Base-by-base conservation (phyloP, 345 rosid genomes). In the Jatropha curcas region DNA sequence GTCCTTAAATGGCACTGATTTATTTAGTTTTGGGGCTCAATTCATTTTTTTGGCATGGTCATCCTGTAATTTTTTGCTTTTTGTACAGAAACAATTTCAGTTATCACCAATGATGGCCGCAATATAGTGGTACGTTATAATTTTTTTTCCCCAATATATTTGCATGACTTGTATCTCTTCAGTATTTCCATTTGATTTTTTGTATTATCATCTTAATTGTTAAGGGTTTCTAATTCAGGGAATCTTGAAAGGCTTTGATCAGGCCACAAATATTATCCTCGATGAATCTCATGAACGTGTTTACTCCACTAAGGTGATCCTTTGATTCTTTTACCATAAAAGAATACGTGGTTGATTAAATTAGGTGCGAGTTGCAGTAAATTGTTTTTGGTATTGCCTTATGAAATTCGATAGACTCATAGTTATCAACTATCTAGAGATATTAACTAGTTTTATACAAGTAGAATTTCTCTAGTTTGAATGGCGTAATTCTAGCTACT, bases 231-330 rank as follows among this genome's bases (percentile, higher is more conserved):
- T 58, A 45, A 67, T 76, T 50, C 77, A 94, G 97, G 97, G 97
- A 39, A 43, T 86, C 65, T 77, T 92, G 60, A 90, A 87, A 82
- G 97, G 97, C 52, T 92, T 94, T 75, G 97, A 92, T 79, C 98
- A 90, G 81, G 97, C 97, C 70, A 89, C 97, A 30, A 87, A 94
- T 83, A 86, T 90, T 53, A 92, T 92, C 75, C 89, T 92, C 4
- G 98, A 94, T 74, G 97, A 92, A 81, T 88, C 95, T 81, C 97
- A 94, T 72, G 95, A 90, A 50, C 97, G 97, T 22, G 97, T 92
- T 55, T 92, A 84, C 82, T 92, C 95, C 57, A 89, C 98, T 2
- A 92, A 89, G 98, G 95, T 90, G 50, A 68, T 35, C 37, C 34
- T 22, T 30, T 31, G 48, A 24, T 30, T 65, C 45, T 14, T 13